A percentile compares a stretch with the other conserved stretches of the same genome.
These are phyloP conservation scores for Verticillium isaacii DNA, from an alignment of 2,329 filamentous ascomycete species.

Conservation along the genomic window DNA sequence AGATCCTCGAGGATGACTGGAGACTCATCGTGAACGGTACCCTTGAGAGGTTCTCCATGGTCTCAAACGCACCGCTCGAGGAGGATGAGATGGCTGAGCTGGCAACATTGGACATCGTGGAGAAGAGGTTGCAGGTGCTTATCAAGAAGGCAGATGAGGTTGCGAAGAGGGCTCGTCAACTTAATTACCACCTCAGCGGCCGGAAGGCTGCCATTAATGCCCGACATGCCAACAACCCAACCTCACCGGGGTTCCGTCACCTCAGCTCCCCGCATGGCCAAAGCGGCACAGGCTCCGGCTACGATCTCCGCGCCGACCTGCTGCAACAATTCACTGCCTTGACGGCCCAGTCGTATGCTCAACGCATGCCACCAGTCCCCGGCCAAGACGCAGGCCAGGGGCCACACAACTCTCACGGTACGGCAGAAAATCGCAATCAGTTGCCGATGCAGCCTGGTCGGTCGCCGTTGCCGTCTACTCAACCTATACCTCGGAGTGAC, in stretches of 20 bases:
- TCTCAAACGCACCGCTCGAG: constrained; percentile 73
- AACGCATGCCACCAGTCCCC: constrained; percentile 7
- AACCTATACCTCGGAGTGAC: constrained; percentile 21
- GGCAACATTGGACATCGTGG: constrained; percentile 77
- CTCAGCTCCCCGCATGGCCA: constrained; percentile 21
- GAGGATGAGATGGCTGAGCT: constrained; percentile 85
- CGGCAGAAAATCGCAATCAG: constrained; percentile 17
- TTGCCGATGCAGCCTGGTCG: constrained; percentile 17
- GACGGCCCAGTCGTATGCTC: constrained; percentile 15
- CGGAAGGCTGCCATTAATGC: constrained; percentile 68
- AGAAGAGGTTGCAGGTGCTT: constrained; percentile 70
- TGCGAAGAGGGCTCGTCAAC: constrained; percentile 57
- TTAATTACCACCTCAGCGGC: constrained; percentile 75
- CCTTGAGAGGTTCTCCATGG: constrained; percentile 66
- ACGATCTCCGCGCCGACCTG: constrained; percentile 50
- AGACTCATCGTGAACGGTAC: constrained; percentile 78
- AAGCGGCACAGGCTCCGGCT: constrained; percentile 24
- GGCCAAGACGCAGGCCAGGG: constrained; percentile 15
- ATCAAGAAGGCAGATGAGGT: constrained; percentile 78
- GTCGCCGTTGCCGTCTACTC: constrained; percentile 20
- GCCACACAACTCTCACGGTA: constrained; percentile 20
- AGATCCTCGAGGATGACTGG: constrained; percentile 86
- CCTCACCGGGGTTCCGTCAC: constrained; percentile 29
- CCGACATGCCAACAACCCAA: constrained; percentile 43
- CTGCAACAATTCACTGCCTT: constrained; percentile 44